Base-by-base conservation (phyloP, 2,329 filamentous ascomycete species). In the Ophiostoma piceae region DNA sequence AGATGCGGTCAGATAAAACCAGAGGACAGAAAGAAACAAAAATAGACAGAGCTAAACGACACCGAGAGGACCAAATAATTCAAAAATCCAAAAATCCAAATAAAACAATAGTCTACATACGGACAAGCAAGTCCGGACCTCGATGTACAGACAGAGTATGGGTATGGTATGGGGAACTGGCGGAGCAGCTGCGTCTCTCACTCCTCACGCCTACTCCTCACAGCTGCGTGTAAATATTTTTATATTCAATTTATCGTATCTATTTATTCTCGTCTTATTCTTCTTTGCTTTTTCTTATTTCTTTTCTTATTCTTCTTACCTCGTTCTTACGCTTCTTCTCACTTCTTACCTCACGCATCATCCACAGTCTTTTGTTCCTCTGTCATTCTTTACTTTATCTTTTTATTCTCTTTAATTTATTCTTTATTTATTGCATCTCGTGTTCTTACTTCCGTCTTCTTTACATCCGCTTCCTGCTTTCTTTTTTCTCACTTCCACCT, bases 121-220 rank as follows among this genome's bases (percentile, higher is more conserved):
- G 51, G 51, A 57, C 22, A 12, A 22, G 19, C 47, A 51, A 19
- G 47, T 19, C 47, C 47, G 47, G 47, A 4, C 39, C 39, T 41
- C 39, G 39, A 14, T 9, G 8, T 35, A 8, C 8, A 35, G 4
- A 35, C 9, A 26, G 6, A 54, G 14, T 57, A 26, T 57, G 51
- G 22, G 51, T 57, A 62, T 62, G 57, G 26, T 62, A 62, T 62
- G 57, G 57, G 57, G 57, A 62, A 62, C 57, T 16, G 22, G 57
- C 57, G 26, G 57, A 62, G 57, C 26, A 62, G 57, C 57, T 14
- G 26, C 26, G 6, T 35, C 35, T 35, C 51, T 57, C 51, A 26
- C n/a, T 47, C 43, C 26, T 29, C 26, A 29, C 26, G 26, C 26
- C 26, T 29, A 29, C 26, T 29, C 43, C 22, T 57, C 51, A 29